Base-by-base conservation (phyloP, 495 filamentous ascomycete genomes). In the Pseudomonodictys pantanalensis region DNA sequence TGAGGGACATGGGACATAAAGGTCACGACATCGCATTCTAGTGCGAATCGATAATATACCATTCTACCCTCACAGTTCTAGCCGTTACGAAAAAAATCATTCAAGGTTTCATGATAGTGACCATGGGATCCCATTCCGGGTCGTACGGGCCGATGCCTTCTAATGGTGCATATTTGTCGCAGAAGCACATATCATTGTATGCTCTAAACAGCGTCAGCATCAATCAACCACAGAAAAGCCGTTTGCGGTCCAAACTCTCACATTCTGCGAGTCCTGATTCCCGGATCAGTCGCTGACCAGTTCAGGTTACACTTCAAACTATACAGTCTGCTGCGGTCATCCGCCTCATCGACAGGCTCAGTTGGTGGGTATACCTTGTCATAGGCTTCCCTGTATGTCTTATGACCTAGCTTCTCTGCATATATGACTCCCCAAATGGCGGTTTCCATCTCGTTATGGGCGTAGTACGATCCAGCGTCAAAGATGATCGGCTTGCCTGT, bases 171-270 rank as follows among this genome's bases (percentile, higher is more conserved):
- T 41, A 41, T 18, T 41, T 41, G 15, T 41, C 38, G 12, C 4
- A 41, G 15, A 41, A 23, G 43, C 3, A 28, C 47, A 50, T 50
- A 17, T 50, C 47, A 26, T 83, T 86, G 32, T 62, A 82, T 41
- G 73, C 68, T 58, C 71, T 73, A 38, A 23, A 23, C 2, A 50
- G 18, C 26, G 17, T 11, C 46, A 24, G 4, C 1, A 4, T 5
- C 6, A 50, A 1, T 32, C 38, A 12, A 33, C 20, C 11, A 42
- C 33, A 44, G 3, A 5, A 41, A n/a, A n/a, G n/a, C n/a, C n/a
- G n/a, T 43, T 41, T 41, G 3, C 17, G 17, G 8, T 18, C 11
- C 11, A 22, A 24, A 2, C 54, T 67, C 70, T 69, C 29, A 75
- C 72, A 64, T 63, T 56, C 66, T 56, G 55, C 73, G 69, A 2